Evolutionary conservation across 2,329 filamentous ascomycete genomes (phyloP).

Genomic region (Penicillium sp.): DNA sequence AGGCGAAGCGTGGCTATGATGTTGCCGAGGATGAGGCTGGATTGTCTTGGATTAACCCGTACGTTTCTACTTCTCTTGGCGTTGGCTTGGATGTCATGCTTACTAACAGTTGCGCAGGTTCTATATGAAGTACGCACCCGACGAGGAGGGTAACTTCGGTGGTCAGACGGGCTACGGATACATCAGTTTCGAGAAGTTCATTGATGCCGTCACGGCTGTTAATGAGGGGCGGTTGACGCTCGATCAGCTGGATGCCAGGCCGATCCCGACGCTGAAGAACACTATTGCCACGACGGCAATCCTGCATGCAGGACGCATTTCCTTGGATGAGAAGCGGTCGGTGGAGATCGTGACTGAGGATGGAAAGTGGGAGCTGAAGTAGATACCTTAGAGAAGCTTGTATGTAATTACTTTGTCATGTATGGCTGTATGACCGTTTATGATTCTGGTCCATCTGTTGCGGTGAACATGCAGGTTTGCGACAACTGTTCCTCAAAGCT

Average conservation of each 20-base stretch:
- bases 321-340: constrained; percentile 71
- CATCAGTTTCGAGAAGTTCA: constrained; percentile 90
- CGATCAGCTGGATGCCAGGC: constrained; percentile 68
- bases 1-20: constrained; percentile 89
- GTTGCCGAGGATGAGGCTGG: constrained; percentile 75
- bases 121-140: constrained; percentile 89
- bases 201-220: constrained; percentile 71
- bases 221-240: constrained; percentile 65
- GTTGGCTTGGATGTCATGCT: too few species aligned
- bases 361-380: constrained; percentile 57
- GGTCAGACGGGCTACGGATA: constrained; percentile 90
- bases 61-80: too few species aligned
- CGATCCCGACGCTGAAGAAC: constrained; percentile 75
- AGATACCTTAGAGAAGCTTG: too few species aligned
- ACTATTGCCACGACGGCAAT: constrained; percentile 89
- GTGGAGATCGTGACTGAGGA: constrained; percentile 54
- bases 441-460: too few species aligned
- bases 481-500: too few species aligned
- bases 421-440: too few species aligned
- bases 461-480: too few species aligned
- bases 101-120: constrained; percentile 50
- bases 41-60: too few species aligned
- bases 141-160: constrained; percentile 88
- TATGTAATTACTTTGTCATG: too few species aligned
- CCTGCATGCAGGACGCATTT: constrained; percentile 72